Conservation (phyloP, 345 rosid species). For the Tarenaya hassleriana region DNA sequence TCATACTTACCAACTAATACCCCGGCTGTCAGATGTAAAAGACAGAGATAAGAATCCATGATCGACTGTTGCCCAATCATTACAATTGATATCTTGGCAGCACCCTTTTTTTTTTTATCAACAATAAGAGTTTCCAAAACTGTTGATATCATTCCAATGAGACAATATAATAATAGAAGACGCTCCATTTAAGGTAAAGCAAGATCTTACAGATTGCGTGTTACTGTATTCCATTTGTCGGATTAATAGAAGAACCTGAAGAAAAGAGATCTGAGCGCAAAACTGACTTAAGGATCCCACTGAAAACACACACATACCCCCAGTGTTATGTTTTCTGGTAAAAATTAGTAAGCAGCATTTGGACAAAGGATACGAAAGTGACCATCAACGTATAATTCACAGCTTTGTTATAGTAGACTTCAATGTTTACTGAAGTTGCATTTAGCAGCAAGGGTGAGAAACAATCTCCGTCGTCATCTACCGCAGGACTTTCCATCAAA, state of each 20-base stretch:
- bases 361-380: slow-evolving; percentile 96
- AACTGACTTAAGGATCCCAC: slow-evolving; percentile 50
- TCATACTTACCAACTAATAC: slow-evolving; percentile 76
- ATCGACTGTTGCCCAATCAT: slow-evolving; percentile 97
- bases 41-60: slow-evolving; percentile 98
- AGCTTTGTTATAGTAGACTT: slow-evolving; percentile 94
- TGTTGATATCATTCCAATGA: too few relatives aligned
- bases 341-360: neutral
- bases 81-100: slow-evolving; percentile 90
- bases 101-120: slow-evolving; percentile 72
- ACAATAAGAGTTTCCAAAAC: slow-evolving; percentile 11
- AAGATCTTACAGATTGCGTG: slow-evolving; percentile 78
- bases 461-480: slow-evolving; percentile 90
- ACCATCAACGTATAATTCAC: slow-evolving; percentile 98
- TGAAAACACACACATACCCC: slow-evolving; percentile 12
- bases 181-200: too few relatives aligned
- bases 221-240: slow-evolving; percentile 97
- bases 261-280: slow-evolving; percentile 67
- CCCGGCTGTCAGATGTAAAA: slow-evolving; percentile 91
- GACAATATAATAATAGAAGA: slow-evolving; percentile 4
- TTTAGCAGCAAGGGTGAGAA: slow-evolving; percentile 73
- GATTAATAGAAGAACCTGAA: slow-evolving; percentile 88
- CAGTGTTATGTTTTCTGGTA: neutral
- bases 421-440: slow-evolving; percentile 89
- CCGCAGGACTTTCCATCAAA: slow-evolving; percentile 88